Evolutionary conservation across 345 rosid genomes (phyloP).

Genomic region (Syzygium oleosum): DNA sequence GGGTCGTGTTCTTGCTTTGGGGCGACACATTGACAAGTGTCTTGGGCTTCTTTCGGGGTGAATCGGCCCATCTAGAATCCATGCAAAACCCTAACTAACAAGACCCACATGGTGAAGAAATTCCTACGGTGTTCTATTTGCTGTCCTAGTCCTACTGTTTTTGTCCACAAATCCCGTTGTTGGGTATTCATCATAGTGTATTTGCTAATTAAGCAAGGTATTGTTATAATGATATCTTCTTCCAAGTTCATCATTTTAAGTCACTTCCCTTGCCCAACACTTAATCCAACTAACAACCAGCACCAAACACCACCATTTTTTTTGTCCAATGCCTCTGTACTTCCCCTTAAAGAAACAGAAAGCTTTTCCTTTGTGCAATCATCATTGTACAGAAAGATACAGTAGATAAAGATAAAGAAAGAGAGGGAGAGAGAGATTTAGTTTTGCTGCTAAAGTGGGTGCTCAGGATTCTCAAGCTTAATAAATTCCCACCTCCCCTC

Average conservation of each 20-base stretch:
- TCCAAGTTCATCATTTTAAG: slow-evolving; percentile 15
- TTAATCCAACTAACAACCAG: slow-evolving; percentile 33
- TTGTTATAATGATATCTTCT: not conserved
- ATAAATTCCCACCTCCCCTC: slow-evolving; percentile 7
- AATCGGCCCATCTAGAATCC: not conserved
- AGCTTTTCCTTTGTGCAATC: slow-evolving; percentile 20
- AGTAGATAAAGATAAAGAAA: not conserved
- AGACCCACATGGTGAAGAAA: not conserved
- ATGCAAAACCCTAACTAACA: not conserved
- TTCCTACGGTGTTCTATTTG: not conserved
- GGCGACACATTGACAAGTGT: not conserved
- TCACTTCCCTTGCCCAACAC: slow-evolving; percentile 34
- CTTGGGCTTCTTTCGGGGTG: not conserved
- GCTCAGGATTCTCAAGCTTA: slow-evolving; percentile 5
- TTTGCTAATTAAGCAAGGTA: slow-evolving; percentile 2
- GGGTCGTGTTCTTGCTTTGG: not conserved
- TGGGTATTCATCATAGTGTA: not conserved
- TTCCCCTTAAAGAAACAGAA: slow-evolving; percentile 51
- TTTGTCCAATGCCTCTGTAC: slow-evolving; percentile 5
- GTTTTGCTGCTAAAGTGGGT: slow-evolving; percentile 11
- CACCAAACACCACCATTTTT: slow-evolving; percentile 13
- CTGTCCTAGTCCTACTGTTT: not conserved
- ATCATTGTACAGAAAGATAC: not conserved
- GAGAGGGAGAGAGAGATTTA: not conserved
- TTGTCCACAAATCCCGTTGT: not conserved